Evolutionary conservation across 1,284 basidiomycete species (phyloP).

Genomic region (Stygiomarasmius scandens): DNA sequence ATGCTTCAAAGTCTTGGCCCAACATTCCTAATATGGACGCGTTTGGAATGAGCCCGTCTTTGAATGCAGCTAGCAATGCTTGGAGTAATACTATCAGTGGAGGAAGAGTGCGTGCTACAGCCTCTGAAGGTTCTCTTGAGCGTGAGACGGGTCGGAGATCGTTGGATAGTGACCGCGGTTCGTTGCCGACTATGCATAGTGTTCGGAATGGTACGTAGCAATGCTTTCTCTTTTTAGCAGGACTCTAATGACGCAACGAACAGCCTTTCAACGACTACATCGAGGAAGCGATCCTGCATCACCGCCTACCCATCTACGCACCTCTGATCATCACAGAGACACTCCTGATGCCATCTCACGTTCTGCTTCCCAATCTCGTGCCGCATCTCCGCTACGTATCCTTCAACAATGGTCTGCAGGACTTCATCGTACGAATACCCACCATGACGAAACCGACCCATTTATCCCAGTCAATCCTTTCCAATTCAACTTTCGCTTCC

Average conservation of each 20-base stretch:
- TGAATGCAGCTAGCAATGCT: neutral
- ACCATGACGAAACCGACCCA: slow-evolving; percentile 35
- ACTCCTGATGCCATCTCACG: slow-evolving; percentile 18
- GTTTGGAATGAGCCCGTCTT: slow-evolving; percentile 8
- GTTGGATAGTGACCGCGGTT: slow-evolving; percentile 38
- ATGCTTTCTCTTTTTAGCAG: no score
- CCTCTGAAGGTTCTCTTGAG: slow-evolving; percentile 26
- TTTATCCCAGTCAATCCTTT: slow-evolving; percentile 48
- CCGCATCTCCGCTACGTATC: slow-evolving; percentile 43
- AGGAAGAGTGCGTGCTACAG: slow-evolving; percentile 12
- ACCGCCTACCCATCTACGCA: slow-evolving; percentile 1
- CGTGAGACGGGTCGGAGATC: slow-evolving; percentile 35
- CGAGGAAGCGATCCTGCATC: slow-evolving; percentile 12
- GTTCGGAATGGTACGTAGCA: slow-evolving; percentile 32
- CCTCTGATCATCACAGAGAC: slow-evolving; percentile 16
- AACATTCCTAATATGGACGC: slow-evolving; percentile 10
- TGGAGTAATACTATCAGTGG: neutral
- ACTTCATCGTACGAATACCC: slow-evolving; percentile 25
- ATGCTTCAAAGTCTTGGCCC: slow-evolving; percentile 33
- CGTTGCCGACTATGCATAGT: slow-evolving; percentile 30
- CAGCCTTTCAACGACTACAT: slow-evolving; percentile 22
- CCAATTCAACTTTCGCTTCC: slow-evolving; percentile 28
- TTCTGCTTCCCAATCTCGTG: slow-evolving; percentile 40
- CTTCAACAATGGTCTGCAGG: slow-evolving; percentile 43
- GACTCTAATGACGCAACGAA: no score